Base-by-base conservation (phyloP, 139 green algal species). In the Chara braunii region DNA sequence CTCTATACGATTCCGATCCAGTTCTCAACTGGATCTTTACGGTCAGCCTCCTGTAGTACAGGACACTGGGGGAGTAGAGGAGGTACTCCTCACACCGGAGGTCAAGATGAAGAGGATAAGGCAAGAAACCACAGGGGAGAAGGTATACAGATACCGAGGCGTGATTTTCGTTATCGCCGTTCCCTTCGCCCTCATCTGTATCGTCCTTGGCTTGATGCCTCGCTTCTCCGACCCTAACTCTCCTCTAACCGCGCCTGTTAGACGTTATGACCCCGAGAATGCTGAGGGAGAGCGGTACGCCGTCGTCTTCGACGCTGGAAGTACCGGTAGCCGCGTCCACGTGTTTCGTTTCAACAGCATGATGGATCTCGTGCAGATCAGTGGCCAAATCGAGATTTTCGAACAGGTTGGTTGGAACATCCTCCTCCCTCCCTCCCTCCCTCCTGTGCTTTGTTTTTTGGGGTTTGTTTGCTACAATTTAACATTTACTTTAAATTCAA, bases 301-400 rank as follows among this genome's bases (percentile, higher is more conserved):
- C 8, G 79, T 99, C 0, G 87, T 99, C 2, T 87, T 99, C 37
- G 93, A 99, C 44, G 92, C 92, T 11, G 93, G 93, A 28, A 92
- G 81, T 76, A 99, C 92, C 2, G 91, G 91, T 51, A 95, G 84
- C 77, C 79, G 93, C 9, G 80, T 99, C 31, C 93, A 99, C 71
- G 82, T 95, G 3, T 96, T 93, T 82, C 87, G 84, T 23, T 99
- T 99, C 67, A 56, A 83, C 30, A 7, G 8, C 14, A 48, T 53
- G 2, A 69, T 74, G 22, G 44, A 72, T 9, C 61, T 77, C 42
- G 22, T 63, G 9, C 60, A 77, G 14, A 70, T 77, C 23, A 24
- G 34, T n/a, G 28, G 37, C 12, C 36, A 72, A 23, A 24, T 77
- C 24, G 70, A 79, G 54, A 24, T 77, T 4, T 77, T 77, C 56